Evolutionary conservation across 1,284 basidiomycete species (phyloP), one percentile per base, ranked within the genome.

Genomic region (Malassezia cuniculi): DNA sequence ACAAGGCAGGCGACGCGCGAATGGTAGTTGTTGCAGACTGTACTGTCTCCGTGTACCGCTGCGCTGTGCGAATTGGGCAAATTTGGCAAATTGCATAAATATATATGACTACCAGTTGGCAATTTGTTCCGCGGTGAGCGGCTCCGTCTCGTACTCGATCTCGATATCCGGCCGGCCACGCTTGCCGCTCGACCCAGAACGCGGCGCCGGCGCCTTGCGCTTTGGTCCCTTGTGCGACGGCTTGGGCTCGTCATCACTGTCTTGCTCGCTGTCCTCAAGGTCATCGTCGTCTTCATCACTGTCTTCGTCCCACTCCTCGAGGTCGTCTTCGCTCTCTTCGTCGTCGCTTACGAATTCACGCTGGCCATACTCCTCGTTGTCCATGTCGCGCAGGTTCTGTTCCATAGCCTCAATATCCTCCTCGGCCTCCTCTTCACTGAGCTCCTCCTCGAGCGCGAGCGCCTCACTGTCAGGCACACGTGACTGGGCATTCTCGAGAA

Each of bases 101-200:
- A n/a, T n/a, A n/a, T n/a, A n/a, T n/a, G n/a, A n/a, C 31, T 39
- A 66, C 63, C 63, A 66, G 14, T 55, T 46, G 31, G 67, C 36
- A 27, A 69, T 28, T 29, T 66, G 41, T 26, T 68, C 44, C 41
- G 70, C 68, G 24, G 71, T 70, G 34, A 74, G 65, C n/a, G 73
- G 73, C 69, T 85, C 85, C 62, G 83, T 75, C 71, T 93, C 84
- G 54, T 80, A 76, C 65, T 89, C 89, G 77, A 93, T 90, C 70
- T 94, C 89, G 67, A 95, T 14, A 27, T 24, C 32, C 16, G 12
- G 36, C 11, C 26, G 30, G 30, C 29, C 42, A 6, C 34, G 46
- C 24, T 34, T 33, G 27, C 7, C 14, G 30, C 30, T 36, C 33
- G 15, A 16, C 16, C 17, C 24, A 19, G 26, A 26, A 19, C 20